Evolutionary conservation across 768 basidiomycete species (phyloP).

Genomic region (Boletus sp.): DNA sequence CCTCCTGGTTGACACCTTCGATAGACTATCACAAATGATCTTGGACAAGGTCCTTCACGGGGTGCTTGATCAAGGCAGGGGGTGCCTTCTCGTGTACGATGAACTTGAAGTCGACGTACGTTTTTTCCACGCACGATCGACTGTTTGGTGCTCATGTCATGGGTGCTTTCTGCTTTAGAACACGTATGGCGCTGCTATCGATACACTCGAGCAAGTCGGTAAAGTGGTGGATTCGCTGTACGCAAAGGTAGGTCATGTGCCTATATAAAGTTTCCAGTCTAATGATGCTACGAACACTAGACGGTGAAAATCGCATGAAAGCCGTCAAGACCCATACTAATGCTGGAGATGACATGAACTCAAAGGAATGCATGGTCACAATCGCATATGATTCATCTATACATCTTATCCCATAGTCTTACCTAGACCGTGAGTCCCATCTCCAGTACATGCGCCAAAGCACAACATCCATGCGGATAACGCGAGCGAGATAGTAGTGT

Average conservation of each 20-base stretch:
- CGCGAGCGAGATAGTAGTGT: too few relatives aligned
- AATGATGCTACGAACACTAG: slow-evolving; percentile 19
- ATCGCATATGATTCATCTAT: too few relatives aligned
- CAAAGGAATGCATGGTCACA: too few relatives aligned
- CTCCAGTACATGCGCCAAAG: too few relatives aligned
- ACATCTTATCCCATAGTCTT: too few relatives aligned
- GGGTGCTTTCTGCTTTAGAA: slow-evolving; percentile 47
- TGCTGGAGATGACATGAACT: background rate
- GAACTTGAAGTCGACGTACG: slow-evolving; percentile 81
- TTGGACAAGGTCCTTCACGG: slow-evolving; percentile 92
- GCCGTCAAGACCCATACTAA: background rate
- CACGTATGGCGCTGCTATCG: slow-evolving; percentile 84
- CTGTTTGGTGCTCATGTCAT: slow-evolving; percentile 1
- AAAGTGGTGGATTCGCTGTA: slow-evolving; percentile 95
- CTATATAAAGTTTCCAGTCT: background rate
- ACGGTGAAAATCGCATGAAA: slow-evolving; percentile 44
- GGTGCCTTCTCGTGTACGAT: slow-evolving; percentile 90
- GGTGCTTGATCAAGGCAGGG: slow-evolving; percentile 94
- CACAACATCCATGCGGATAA: too few relatives aligned
- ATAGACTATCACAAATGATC: slow-evolving; percentile 95
- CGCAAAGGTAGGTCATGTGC: slow-evolving; percentile 57
- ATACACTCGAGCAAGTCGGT: slow-evolving; percentile 85
- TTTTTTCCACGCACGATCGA: slow-evolving; percentile 12
- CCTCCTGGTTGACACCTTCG: slow-evolving; percentile 3
- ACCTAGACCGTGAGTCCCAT: too few relatives aligned